Evolutionary conservation across 2,329 filamentous ascomycete species (phyloP).

Genomic region (Uncinocarpus reesii): DNA sequence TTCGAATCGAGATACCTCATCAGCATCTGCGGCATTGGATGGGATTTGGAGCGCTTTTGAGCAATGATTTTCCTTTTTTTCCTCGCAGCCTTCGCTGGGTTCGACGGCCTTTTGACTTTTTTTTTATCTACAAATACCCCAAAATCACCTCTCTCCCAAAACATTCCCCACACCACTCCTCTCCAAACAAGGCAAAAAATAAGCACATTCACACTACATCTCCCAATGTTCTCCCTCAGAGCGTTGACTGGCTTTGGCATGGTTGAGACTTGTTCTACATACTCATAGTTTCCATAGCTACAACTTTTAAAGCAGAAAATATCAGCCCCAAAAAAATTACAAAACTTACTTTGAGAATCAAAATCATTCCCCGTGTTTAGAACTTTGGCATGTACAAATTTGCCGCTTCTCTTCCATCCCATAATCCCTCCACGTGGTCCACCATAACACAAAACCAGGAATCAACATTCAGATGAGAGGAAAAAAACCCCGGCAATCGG

Average conservation of each 20-base stretch:
- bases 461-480: no score
- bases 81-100: neutral
- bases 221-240: slow-evolving; percentile 1
- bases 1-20: slow-evolving; percentile 1
- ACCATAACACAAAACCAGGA: no score
- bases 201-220: no score
- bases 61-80: neutral
- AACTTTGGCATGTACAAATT: no score
- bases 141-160: no score
- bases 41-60: neutral
- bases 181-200: neutral
- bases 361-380: no score
- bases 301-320: neutral
- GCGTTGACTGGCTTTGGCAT: neutral
- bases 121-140: neutral
- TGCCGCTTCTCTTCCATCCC: no score
- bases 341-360: no score
- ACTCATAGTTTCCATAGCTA: neutral
- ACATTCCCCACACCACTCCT: slow-evolving; percentile 4
- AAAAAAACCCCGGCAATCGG: no score
- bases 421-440: no score
- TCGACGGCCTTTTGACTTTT: neutral
- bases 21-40: slow-evolving; percentile 1
- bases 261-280: slow-evolving; percentile 1
- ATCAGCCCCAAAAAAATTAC: neutral